Conservation (phyloP, 768 basidiomycete genomes). For the Leccinum fibrillosum region DNA sequence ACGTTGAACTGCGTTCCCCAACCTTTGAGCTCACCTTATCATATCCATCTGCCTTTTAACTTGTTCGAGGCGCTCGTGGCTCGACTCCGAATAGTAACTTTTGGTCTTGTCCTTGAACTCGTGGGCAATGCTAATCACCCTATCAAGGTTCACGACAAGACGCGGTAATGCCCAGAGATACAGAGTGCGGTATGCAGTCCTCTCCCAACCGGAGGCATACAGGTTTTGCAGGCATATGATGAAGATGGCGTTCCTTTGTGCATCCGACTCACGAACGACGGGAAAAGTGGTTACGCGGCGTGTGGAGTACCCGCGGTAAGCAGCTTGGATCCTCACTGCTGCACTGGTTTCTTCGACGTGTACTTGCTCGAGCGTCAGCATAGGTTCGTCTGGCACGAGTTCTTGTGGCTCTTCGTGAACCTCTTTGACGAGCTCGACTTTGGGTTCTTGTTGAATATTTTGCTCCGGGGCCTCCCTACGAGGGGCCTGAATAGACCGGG, state of each 20-base stretch:
- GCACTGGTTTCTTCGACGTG: slow-evolving; percentile 21
- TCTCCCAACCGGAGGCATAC: slow-evolving; percentile 26
- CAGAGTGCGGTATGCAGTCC: slow-evolving; percentile 32
- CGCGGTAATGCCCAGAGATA: slow-evolving; percentile 39
- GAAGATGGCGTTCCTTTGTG: slow-evolving; percentile 24
- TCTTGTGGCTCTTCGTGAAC: slow-evolving; percentile 14
- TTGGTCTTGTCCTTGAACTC: slow-evolving; percentile 33
- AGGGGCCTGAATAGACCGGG: background rate
- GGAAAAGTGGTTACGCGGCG: background rate
- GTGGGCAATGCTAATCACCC: slow-evolving; percentile 22
- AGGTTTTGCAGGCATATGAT: slow-evolving; percentile 27
- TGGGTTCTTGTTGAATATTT: background rate
- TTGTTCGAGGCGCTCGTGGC: slow-evolving; percentile 36
- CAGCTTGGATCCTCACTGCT: slow-evolving; percentile 23
- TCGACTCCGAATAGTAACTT: slow-evolving; percentile 23
- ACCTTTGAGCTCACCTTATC: slow-evolving; percentile 29
- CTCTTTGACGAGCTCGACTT: slow-evolving; percentile 1
- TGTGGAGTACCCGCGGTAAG: slow-evolving; percentile 10
- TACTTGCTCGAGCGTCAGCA: slow-evolving; percentile 12
- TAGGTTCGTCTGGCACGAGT: slow-evolving; percentile 12
- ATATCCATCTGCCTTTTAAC: slow-evolving; percentile 27
- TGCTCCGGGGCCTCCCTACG: background rate
- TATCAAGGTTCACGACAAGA: slow-evolving; percentile 40
- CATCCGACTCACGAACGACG: slow-evolving; percentile 15
- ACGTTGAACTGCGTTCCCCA: background rate